phyloP scores from a whole-genome alignment of 306 rosid genomes.

The Potentilla sterilis region DNA sequence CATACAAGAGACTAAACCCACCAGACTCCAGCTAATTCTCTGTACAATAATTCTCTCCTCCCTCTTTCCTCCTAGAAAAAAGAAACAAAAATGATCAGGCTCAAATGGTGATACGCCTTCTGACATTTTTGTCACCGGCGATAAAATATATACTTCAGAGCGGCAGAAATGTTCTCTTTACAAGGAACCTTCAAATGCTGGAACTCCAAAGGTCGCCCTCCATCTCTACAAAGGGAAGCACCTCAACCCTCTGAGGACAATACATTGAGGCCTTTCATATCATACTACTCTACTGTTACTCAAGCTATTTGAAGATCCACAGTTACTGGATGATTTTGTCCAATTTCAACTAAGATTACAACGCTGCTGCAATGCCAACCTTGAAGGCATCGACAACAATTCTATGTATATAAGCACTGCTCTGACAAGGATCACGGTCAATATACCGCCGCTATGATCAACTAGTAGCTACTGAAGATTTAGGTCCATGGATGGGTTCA shows the following conservation, averaged over 20 bases:
- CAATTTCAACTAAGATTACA: not conserved
- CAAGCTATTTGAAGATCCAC: constrained; percentile 13
- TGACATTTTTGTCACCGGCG: constrained; percentile 11
- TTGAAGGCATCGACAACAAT: not conserved
- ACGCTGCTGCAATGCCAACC: not conserved
- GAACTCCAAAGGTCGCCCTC: constrained; percentile 18
- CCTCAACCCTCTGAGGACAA: constrained; percentile 2
- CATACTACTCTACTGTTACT: constrained; percentile 8
- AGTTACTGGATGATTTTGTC: not conserved
- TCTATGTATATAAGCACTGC: constrained; percentile 14
- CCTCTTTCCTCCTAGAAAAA: constrained; percentile 21
- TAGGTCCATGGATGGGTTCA: constrained; percentile 34
- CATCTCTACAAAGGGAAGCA: not conserved
- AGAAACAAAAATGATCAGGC: not conserved
- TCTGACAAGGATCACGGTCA: constrained; percentile 13
- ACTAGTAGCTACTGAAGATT: constrained; percentile 24
- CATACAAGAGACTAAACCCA: constrained; percentile 12
- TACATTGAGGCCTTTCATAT: constrained; percentile 4
- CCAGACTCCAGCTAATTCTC: constrained; percentile 21
- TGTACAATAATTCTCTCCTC: constrained; percentile 34
- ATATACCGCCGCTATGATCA: constrained; percentile 26
- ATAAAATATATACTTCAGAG: constrained; percentile 27
- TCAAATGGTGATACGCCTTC: constrained; percentile 3
- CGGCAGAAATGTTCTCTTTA: constrained; percentile 20
- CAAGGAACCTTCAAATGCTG: constrained; percentile 21